Evolutionary conservation across 164 flowering plant species (phyloP).

Genomic region (Saururus chinensis): DNA sequence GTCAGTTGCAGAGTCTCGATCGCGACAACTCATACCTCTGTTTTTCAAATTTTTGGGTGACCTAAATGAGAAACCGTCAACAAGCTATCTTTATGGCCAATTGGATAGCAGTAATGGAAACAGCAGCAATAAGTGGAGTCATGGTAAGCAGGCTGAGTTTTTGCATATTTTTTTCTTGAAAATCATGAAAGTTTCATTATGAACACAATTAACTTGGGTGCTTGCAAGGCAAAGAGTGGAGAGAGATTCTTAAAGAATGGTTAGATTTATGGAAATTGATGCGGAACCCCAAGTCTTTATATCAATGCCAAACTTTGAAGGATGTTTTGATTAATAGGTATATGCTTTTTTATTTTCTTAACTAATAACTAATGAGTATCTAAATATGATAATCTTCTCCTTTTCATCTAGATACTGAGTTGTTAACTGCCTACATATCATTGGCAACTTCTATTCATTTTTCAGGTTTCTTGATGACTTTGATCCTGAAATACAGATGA

Average conservation of each 20-base stretch:
- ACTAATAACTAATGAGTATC: neutral
- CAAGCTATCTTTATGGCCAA: neutral
- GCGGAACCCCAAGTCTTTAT: slow-evolving; percentile 50
- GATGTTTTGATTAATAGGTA: slow-evolving; percentile 70
- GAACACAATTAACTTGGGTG: slow-evolving; percentile 28
- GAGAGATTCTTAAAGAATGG: slow-evolving; percentile 75
- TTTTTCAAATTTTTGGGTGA: slow-evolving; percentile 81
- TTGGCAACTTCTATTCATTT: slow-evolving; percentile 5
- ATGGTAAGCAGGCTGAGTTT: too few species aligned
- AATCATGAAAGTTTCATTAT: too few species aligned
- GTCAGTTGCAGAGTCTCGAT: slow-evolving; percentile 42
- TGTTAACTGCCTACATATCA: too few species aligned
- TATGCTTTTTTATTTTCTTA: slow-evolving; percentile 7
- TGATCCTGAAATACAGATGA: slow-evolving; percentile 76
- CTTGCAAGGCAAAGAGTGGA: slow-evolving; percentile 76
- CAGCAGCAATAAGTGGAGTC: too few species aligned
- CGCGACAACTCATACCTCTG: slow-evolving; percentile 50
- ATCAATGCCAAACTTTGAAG: slow-evolving; percentile 42
- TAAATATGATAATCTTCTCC: too few species aligned
- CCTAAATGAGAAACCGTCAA: slow-evolving; percentile 18
- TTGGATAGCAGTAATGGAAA: neutral
- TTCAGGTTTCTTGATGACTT: slow-evolving; percentile 75
- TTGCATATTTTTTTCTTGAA: too few species aligned
- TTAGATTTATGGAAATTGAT: slow-evolving; percentile 54
- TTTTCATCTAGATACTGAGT: too few species aligned